Conservation (phyloP, 1,139 yeast species). For the Arxiozyma telluris region DNA sequence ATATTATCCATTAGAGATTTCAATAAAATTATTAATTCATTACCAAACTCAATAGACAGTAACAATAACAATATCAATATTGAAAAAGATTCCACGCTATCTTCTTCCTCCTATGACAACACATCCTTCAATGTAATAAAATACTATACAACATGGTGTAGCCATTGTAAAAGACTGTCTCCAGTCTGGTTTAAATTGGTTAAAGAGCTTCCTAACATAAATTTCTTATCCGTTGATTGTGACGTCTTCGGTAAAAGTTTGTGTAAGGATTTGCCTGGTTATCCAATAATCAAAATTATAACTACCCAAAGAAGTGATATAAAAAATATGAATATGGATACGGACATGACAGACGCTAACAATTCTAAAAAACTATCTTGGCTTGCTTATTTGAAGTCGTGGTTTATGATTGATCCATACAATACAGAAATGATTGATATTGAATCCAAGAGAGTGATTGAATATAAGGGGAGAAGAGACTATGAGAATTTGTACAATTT, state of each 20-base stretch:
- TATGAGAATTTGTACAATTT: slow-evolving; percentile 16
- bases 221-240: slow-evolving; percentile 28
- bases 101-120: slow-evolving; percentile 4
- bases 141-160: slow-evolving; percentile 56
- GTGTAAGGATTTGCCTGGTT: slow-evolving; percentile 28
- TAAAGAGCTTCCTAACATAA: slow-evolving; percentile 9
- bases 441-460: slow-evolving; percentile 13
- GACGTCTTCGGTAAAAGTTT: slow-evolving; percentile 25
- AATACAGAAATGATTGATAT: not conserved
- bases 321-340: not conserved
- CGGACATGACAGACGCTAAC: not conserved
- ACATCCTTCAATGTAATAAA: slow-evolving; percentile 32
- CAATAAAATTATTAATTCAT: not conserved
- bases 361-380: not conserved
- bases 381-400: not conserved
- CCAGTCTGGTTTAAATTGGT: slow-evolving; percentile 39
- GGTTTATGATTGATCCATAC: not conserved
- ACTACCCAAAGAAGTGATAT: not conserved
- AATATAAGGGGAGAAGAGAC: slow-evolving; percentile 23
- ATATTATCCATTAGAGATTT: not conserved
- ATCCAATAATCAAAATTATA: slow-evolving; percentile 27
- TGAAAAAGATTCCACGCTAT: too few relatives aligned
- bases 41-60: not conserved
- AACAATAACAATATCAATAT: too few relatives aligned
- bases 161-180: slow-evolving; percentile 63